These are phyloP conservation scores for Blastocystis sp. DNA, from an alignment of 352 stramenopile species.

Conservation along the genomic window DNA sequence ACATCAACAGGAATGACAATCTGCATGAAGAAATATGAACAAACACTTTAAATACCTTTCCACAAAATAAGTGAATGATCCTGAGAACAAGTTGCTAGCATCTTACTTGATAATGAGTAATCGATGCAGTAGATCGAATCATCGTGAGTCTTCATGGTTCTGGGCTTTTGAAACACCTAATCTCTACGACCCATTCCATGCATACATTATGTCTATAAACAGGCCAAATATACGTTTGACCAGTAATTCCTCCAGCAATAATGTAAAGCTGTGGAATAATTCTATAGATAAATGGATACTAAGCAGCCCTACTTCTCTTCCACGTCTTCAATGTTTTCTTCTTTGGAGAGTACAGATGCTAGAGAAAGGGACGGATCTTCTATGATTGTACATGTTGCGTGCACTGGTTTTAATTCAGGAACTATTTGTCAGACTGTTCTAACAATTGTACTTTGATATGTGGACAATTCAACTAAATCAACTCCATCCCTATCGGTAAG, in stretches of 20 bases:
- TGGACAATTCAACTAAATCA: neutral
- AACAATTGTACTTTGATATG: conserved; percentile 15
- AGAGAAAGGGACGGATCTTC: conserved; percentile 4
- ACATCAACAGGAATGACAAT: conserved; percentile 36
- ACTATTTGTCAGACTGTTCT: neutral
- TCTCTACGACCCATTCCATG: neutral
- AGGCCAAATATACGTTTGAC: conserved; percentile 22
- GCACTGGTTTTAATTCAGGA: conserved; percentile 7
- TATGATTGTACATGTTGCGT: conserved; percentile 18
- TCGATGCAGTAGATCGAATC: conserved; percentile 24
- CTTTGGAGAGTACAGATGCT: neutral
- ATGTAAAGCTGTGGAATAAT: conserved; percentile 38
- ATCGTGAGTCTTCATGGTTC: conserved; percentile 10
- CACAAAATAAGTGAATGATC: conserved; percentile 46
- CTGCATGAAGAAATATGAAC: conserved; percentile 47
- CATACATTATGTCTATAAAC: neutral
- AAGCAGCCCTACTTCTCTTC: conserved; percentile 24
- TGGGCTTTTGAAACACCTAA: neutral
- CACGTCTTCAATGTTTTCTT: neutral
- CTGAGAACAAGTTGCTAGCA: conserved; percentile 42
- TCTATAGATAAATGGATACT: neutral
- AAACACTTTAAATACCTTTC: conserved; percentile 43
- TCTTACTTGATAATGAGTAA: neutral
- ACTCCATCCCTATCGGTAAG: neutral
- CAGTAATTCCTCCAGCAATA: neutral